Base-by-base conservation (phyloP, 1,284 basidiomycete genomes). In the Chalciporus sp. region DNA sequence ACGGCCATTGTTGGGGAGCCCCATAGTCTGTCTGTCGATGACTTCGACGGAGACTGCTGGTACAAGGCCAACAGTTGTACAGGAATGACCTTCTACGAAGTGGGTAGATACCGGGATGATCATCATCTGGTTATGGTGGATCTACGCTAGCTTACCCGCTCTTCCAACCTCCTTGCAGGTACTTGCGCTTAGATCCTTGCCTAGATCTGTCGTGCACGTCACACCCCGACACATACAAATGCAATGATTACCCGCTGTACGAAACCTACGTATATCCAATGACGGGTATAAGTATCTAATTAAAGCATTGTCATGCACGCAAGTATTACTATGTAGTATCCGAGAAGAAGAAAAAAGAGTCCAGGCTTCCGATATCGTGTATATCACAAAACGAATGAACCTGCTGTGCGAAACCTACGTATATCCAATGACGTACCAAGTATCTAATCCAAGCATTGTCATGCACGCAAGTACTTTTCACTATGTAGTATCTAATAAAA, bases 1-100 rank as follows among this genome's bases (percentile, higher is more conserved):
- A 59, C 44, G 4, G 56, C 54, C 0, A 23, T 44, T 17, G 46
- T 59, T 45, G 55, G 63, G 41, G 14, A 7, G 33, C 14, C 2
- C 16, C 14, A 12, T 35, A 4, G 7, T 5, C 12, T 35, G 7
- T 35, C 16, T 1, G 4, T 3, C 4, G 33, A 35, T 35, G 33
- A 16, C 4, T 16, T 35, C 6, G 60, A 65, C 31, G 62, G 64
- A n/a, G n/a, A n/a, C n/a, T n/a, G n/a, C n/a, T n/a, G n/a, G n/a
- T n/a, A n/a, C n/a, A n/a, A n/a, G n/a, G n/a, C n/a, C n/a, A n/a
- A n/a, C n/a, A n/a, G n/a, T n/a, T n/a, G n/a, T 45, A 56, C 53
- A 47, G 62, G 62, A 40, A 66, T 64, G 41, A 27, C 33, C 14
- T 35, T 35, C 33, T 16, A 35, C 4, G 33, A 2, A 35, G 33